A percentile compares a stretch with the other conserved stretches of the same genome.
These are phyloP conservation scores for Scheffersomyces illinoinensis DNA, from an alignment of 1,139 yeast species.

Conservation along the genomic window DNA sequence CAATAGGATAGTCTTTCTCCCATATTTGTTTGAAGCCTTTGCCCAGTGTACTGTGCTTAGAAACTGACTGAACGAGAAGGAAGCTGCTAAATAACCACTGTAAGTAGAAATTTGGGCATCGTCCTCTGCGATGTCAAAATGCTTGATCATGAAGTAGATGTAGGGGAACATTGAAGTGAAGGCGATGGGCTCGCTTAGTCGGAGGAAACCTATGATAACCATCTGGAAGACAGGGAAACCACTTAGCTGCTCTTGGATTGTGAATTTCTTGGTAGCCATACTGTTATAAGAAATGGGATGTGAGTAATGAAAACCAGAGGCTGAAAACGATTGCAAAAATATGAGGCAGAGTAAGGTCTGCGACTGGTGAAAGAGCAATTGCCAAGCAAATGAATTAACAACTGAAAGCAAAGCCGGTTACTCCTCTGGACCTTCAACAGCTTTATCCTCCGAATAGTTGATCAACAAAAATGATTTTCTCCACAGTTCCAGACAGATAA, in stretches of 20 bases:
- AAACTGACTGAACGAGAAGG: slow-evolving; percentile 40
- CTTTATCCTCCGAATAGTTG: not conserved
- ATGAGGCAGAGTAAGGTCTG: not conserved
- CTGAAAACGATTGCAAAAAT: not conserved
- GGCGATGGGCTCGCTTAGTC: slow-evolving; percentile 40
- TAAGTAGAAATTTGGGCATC: slow-evolving; percentile 37
- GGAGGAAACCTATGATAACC: slow-evolving; percentile 29
- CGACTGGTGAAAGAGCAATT: not conserved
- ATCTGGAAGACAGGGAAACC: slow-evolving; percentile 40
- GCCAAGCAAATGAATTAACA: not conserved
- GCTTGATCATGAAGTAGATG: slow-evolving; percentile 41
- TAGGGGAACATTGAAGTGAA: slow-evolving; percentile 42
- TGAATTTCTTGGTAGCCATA: not conserved
- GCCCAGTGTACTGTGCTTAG: slow-evolving; percentile 41
- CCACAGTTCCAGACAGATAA: not conserved
- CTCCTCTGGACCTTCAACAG: not conserved
- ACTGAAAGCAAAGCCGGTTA: not conserved
- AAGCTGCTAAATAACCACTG: slow-evolving; percentile 39
- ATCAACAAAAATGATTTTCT: not conserved
- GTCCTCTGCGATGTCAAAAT: slow-evolving; percentile 34
- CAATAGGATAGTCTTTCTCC: slow-evolving; percentile 35
- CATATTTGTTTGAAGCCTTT: slow-evolving; percentile 29
- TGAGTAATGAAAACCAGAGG: not conserved
- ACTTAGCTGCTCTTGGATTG: slow-evolving; percentile 16
- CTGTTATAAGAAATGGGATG: not conserved